A percentile compares a stretch with the other conserved stretches of the same genome.
phyloP scores from a whole-genome alignment of 495 filamentous ascomycete species.

The Neurospora sp. region DNA sequence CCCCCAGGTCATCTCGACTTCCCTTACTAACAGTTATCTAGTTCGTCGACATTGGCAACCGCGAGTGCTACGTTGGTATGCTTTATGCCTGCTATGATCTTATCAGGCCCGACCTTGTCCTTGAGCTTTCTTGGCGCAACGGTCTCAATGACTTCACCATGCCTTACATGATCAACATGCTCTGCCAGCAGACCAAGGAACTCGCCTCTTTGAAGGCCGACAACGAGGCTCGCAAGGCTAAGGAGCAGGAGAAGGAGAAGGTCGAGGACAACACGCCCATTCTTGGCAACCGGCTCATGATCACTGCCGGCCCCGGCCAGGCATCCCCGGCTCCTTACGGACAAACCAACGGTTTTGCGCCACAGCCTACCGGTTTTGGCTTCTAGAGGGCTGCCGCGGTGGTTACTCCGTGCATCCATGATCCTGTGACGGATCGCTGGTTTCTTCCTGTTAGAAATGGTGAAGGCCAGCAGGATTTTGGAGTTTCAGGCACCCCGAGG shows the following conservation, averaged over 20 bases:
- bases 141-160: slow-evolving; percentile 95
- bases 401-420: slow-evolving; percentile 15
- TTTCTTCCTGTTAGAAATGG: slow-evolving; percentile 5
- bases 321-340: slow-evolving; percentile 52
- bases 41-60: slow-evolving; percentile 99
- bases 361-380: slow-evolving; percentile 65
- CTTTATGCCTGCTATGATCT: slow-evolving; percentile 98
- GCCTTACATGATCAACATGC: slow-evolving; percentile 99
- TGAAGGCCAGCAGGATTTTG: neutral
- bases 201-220: slow-evolving; percentile 83
- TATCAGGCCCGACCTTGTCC: slow-evolving; percentile 78
- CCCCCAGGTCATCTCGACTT: neutral
- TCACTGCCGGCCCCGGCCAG: slow-evolving; percentile 76
- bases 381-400: slow-evolving; percentile 28
- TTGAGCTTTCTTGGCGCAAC: slow-evolving; percentile 96
- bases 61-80: slow-evolving; percentile 99
- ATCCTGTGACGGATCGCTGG: slow-evolving; percentile 10
- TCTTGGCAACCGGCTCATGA: slow-evolving; percentile 85
- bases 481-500: neutral
- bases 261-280: slow-evolving; percentile 91
- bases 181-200: slow-evolving; percentile 79
- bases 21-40: slow-evolving; percentile 34
- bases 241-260: slow-evolving; percentile 75
- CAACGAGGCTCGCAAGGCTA: slow-evolving; percentile 91
- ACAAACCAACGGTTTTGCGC: slow-evolving; percentile 70